These are phyloP conservation scores for Corrigiola litoralis DNA, from an alignment of 179 eudicot genomes.

Conservation along the genomic window DNA sequence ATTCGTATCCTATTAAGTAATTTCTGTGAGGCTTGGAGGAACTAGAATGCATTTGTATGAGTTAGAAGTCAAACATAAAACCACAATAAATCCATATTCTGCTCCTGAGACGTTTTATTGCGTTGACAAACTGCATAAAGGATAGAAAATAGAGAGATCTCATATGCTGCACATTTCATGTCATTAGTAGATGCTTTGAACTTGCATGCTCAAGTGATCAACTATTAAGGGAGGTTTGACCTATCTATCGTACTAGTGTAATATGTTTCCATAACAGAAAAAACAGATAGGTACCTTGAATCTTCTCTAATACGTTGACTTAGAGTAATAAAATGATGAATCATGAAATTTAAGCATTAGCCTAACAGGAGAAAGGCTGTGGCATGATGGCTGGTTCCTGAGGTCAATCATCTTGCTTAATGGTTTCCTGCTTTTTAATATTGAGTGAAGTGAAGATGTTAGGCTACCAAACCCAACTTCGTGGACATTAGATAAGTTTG, in stretches of 20 bases:
- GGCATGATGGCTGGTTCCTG: neutral
- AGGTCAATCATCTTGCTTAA: neutral
- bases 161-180: neutral
- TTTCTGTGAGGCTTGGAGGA: too few relatives aligned
- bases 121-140: too few relatives aligned
- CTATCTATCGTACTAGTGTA: too few relatives aligned
- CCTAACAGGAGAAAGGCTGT: neutral
- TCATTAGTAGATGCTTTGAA: neutral
- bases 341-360: too few relatives aligned
- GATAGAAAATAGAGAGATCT: too few relatives aligned
- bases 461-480: constrained; percentile 28
- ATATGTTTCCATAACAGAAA: too few relatives aligned
- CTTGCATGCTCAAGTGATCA: neutral
- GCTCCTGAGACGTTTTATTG: too few relatives aligned
- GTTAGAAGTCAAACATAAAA: too few relatives aligned
- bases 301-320: neutral
- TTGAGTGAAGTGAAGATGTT: constrained; percentile 12
- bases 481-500: neutral
- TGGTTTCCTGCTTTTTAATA: neutral
- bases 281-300: neutral
- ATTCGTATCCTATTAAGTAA: too few relatives aligned
- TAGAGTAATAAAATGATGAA: too few relatives aligned
- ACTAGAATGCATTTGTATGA: too few relatives aligned
- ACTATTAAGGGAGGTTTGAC: neutral
- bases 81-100: too few relatives aligned